phyloP scores from a whole-genome alignment of 2,329 filamentous ascomycete genomes.

The Rosellinia necatrix region DNA sequence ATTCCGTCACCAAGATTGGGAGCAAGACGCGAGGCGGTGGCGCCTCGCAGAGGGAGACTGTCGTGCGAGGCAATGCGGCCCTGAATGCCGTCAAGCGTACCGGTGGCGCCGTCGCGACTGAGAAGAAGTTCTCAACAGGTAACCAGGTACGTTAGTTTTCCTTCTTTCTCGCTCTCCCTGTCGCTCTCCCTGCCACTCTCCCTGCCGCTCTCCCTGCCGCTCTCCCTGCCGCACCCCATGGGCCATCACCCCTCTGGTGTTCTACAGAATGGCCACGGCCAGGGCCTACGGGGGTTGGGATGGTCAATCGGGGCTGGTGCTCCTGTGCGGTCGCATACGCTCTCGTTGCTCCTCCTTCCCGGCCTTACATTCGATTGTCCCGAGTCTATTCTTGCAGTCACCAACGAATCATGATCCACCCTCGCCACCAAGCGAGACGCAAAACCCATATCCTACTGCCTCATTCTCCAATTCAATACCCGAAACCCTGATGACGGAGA shows the following conservation, averaged over 20 bases:
- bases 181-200: background rate
- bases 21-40: slow-evolving; percentile 76
- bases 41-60: slow-evolving; percentile 74
- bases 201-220: background rate
- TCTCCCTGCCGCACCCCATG: background rate
- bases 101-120: slow-evolving; percentile 77
- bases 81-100: slow-evolving; percentile 88
- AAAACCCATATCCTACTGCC: too few species aligned
- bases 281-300: too few species aligned
- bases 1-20: slow-evolving; percentile 89
- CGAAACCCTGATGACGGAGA: background rate
- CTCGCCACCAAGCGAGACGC: too few species aligned
- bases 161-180: background rate
- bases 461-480: background rate
- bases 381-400: too few species aligned
- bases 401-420: too few species aligned
- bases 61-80: slow-evolving; percentile 79
- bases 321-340: too few species aligned
- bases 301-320: too few species aligned
- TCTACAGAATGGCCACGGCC: too few species aligned
- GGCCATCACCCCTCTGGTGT: too few species aligned
- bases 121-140: slow-evolving; percentile 85
- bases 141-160: slow-evolving; percentile 70
- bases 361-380: too few species aligned
- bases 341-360: too few species aligned